phyloP scores from a whole-genome alignment of 2,329 filamentous ascomycete species.

The Ciborinia camelliae region DNA sequence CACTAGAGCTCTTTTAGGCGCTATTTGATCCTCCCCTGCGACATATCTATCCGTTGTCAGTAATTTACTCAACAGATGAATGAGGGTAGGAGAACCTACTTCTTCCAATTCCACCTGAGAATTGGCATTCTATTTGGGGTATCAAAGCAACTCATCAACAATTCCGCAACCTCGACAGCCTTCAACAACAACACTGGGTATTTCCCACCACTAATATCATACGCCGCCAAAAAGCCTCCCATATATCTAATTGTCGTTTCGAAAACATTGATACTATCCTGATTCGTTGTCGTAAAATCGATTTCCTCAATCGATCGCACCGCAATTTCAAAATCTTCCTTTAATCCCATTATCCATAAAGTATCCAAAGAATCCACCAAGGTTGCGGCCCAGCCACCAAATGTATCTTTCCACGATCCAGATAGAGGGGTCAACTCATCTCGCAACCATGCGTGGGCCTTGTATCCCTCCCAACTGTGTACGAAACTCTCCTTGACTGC shows the following conservation, averaged over 20 bases:
- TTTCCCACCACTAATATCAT: conserved; percentile 73
- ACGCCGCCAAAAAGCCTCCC: conserved; percentile 80
- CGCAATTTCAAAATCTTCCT: conserved; percentile 75
- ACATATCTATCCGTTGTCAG: conserved; percentile 41
- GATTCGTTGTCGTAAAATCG: conserved; percentile 69
- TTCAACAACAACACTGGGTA: conserved; percentile 67
- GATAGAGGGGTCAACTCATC: conserved; percentile 79
- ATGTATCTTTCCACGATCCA: conserved; percentile 68
- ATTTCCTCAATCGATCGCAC: conserved; percentile 66
- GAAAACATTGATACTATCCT: conserved; percentile 54
- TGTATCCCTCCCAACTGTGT: conserved; percentile 75
- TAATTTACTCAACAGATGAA: conserved; percentile 28
- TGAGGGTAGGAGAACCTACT: conserved; percentile 43
- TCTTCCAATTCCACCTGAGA: conserved; percentile 44
- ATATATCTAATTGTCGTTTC: conserved; percentile 91
- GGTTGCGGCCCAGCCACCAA: conserved; percentile 89
- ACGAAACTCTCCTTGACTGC: conserved; percentile 35
- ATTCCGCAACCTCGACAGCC: conserved; percentile 66
- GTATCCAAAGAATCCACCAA: conserved; percentile 80
- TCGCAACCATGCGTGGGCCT: conserved; percentile 72
- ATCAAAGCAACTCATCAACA: conserved; percentile 70
- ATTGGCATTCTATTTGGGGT: conserved; percentile 93
- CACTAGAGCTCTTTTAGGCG: conserved; percentile 51
- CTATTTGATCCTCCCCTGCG: conserved; percentile 55
- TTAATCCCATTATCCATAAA: conserved; percentile 81